Evolutionary conservation across 1,284 basidiomycete species (phyloP).

Genomic region (Leccinum fallax): DNA sequence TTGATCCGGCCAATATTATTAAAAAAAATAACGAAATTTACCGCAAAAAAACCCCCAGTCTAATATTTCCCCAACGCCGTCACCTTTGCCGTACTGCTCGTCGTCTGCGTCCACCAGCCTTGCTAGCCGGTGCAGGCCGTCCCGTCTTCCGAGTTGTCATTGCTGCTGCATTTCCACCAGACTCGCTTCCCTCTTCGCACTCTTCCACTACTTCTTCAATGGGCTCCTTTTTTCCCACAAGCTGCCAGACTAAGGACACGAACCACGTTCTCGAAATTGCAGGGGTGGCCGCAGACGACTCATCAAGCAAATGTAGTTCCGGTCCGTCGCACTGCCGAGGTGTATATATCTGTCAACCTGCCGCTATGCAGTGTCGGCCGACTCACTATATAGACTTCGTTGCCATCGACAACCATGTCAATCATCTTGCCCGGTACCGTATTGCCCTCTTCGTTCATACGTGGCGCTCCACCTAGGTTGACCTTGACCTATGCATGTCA

Average conservation of each 20-base stretch:
- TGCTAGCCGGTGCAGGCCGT: slow-evolving; percentile 41
- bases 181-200: slow-evolving; percentile 25
- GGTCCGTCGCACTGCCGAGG: slow-evolving; percentile 45
- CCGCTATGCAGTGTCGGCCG: slow-evolving; percentile 10
- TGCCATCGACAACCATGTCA: slow-evolving; percentile 78
- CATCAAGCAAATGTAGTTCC: slow-evolving; percentile 57
- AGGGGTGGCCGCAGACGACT: slow-evolving; percentile 48
- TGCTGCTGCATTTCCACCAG: slow-evolving; percentile 40
- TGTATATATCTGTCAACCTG: slow-evolving; percentile 13
- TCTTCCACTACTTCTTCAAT: slow-evolving; percentile 7
- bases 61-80: slow-evolving; percentile 23
- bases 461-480: slow-evolving; percentile 57
- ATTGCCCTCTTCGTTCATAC: slow-evolving; percentile 59
- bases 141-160: slow-evolving; percentile 35
- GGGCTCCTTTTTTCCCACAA: slow-evolving; percentile 26
- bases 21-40: neutral
- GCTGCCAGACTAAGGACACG: slow-evolving; percentile 39
- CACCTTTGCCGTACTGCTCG: slow-evolving; percentile 49
- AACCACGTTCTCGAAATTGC: slow-evolving; percentile 57
- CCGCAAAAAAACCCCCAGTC: neutral
- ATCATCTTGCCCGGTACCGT: slow-evolving; percentile 51
- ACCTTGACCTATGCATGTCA: slow-evolving; percentile 59
- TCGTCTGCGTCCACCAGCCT: slow-evolving; percentile 61
- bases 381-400: slow-evolving; percentile 72
- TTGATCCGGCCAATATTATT: slow-evolving; percentile 6